phyloP scores from a whole-genome alignment of 164 flowering plant species.

The Vitis riparia region DNA sequence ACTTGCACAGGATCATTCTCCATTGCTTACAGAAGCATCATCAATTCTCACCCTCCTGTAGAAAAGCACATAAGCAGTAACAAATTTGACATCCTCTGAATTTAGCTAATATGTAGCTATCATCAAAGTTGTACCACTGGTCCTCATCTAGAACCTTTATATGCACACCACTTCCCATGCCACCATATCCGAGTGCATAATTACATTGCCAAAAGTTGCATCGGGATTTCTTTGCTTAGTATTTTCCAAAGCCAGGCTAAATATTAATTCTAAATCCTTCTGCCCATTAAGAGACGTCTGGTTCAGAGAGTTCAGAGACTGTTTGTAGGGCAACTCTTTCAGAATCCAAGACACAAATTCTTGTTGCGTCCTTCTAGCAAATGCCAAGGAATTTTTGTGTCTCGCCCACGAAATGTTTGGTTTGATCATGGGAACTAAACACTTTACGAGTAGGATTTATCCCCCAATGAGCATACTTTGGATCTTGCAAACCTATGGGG shows the following conservation, averaged over 20 bases:
- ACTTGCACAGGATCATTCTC: no score
- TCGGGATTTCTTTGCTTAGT: constrained; percentile 72
- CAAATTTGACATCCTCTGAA: no score
- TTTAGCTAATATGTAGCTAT: no score
- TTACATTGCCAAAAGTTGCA: constrained; percentile 57
- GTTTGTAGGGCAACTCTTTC: constrained; percentile 49
- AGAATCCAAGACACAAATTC: constrained; percentile 55
- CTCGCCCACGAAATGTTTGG: constrained; percentile 49
- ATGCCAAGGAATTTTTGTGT: constrained; percentile 72
- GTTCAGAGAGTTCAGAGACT: constrained; percentile 54
- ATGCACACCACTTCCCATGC: constrained; percentile 2
- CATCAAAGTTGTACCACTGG: no score
- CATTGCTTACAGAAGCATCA: no score
- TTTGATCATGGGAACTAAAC: constrained; percentile 25
- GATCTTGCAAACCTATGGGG: constrained; percentile 37
- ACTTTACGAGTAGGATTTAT: constrained; percentile 59
- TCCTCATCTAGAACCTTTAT: no score
- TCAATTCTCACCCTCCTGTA: no score
- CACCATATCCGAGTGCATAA: constrained; percentile 41
- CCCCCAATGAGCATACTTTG: constrained; percentile 57
- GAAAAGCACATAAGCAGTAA: no score
- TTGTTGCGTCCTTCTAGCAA: constrained; percentile 75
- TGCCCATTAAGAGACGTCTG: constrained; percentile 38
- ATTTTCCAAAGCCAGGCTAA: constrained; percentile 66
- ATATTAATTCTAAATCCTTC: constrained; percentile 60